These are phyloP conservation scores for Kingdonia uniflora DNA, from an alignment of 164 flowering plant genomes.

Conservation along the genomic window DNA sequence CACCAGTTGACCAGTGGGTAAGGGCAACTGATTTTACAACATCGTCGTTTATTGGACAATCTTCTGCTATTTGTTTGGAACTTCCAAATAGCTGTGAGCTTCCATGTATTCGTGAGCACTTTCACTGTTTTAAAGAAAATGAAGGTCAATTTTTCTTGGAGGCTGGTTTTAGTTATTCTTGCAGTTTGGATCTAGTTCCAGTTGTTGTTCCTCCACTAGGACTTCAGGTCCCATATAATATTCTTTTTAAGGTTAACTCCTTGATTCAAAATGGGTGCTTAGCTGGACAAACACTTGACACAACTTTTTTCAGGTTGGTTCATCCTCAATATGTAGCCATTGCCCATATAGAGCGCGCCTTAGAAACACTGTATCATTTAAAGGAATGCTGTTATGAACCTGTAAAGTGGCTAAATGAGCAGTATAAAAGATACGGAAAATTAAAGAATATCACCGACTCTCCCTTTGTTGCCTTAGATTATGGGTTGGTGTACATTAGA, in stretches of 20 bases:
- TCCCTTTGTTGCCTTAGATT: conserved; percentile 37
- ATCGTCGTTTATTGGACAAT: conserved; percentile 51
- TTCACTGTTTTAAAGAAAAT: neutral
- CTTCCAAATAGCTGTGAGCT: conserved; percentile 29
- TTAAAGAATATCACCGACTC: conserved; percentile 14
- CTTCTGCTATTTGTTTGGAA: conserved; percentile 62
- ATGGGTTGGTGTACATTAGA: conserved; percentile 61
- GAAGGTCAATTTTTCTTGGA: neutral
- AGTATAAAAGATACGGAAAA: conserved; percentile 24
- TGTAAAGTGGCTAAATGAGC: conserved; percentile 35
- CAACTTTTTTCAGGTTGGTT: neutral
- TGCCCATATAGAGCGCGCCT: conserved; percentile 38
- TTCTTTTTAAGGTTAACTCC: neutral
- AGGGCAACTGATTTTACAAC: conserved; percentile 65
- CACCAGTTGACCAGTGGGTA: conserved; percentile 51
- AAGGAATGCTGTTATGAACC: conserved; percentile 80
- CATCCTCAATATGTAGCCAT: conserved; percentile 6
- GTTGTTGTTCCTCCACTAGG: neutral
- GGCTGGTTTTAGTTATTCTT: neutral
- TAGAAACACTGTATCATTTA: conserved; percentile 45
- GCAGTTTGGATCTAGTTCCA: conserved; percentile 2
- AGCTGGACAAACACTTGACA: neutral
- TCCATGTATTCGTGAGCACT: conserved; percentile 38
- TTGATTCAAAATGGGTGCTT: neutral
- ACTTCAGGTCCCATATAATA: neutral